Base-by-base conservation (phyloP, 805 yeast species). In the Candida koratica region DNA sequence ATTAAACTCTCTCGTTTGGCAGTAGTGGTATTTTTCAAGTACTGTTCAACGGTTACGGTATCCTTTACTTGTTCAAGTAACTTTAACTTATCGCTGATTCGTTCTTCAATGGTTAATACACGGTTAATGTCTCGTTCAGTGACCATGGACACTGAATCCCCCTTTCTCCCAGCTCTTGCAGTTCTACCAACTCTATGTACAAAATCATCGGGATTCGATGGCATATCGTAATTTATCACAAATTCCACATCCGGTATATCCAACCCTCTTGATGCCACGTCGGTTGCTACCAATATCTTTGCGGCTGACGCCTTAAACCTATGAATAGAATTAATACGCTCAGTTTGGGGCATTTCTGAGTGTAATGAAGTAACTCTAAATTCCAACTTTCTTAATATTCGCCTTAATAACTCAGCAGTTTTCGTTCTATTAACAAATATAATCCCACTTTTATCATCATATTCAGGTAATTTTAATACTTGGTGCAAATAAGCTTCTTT, bases 101-200 rank as follows among this genome's bases (percentile, higher is more conserved):
- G 73, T 37, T 78, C 86, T 56, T 93, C 98, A 36, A 93, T 90
- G 5, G 90, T 81, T 43, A 83, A 74, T 5, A 93, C 73, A 50
- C 97, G 72, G 17, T 69, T 72, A 10, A 93, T 80, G 55, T 90
- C 98, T 41, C 82, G 77, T 49, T 89, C 96, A 1, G 95, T 77
- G 4, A 93, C 83, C 40, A 93, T 71, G 10, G 93, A 77, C 1
- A 93, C 67, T 5, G 95, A 75, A 44, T 79, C 86, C 63, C 98
- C 98, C 34, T 67, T 63, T 49, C 95, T 73, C 2, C 97, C 97
- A 2, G 97, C 97, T 74, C 98, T 84, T 7, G 97, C 98, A 9
- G 98, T 90, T 77, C 98, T 85, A 67, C 98, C 98, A 8, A 90
- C 95, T 59, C 98, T 72, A 62, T 93, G 98, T 36, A 93, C 88